Evolutionary conservation across 2,329 filamentous ascomycete genomes (phyloP).

Genomic region (Herpotrichia juniperi): DNA sequence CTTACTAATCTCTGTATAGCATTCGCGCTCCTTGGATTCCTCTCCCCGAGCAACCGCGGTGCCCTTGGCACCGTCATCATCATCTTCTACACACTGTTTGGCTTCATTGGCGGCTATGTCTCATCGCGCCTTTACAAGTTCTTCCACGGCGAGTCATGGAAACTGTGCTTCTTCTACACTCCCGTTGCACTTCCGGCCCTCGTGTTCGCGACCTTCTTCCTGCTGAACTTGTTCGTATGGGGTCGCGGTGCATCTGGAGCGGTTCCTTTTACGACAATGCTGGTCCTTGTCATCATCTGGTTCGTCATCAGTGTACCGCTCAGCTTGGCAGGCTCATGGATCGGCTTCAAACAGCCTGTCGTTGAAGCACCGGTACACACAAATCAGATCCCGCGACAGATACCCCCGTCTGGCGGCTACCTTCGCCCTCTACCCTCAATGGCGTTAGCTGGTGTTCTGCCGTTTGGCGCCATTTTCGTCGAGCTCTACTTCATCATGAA

Average conservation of each 20-base stretch:
- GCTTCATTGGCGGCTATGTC: slow-evolving; percentile 89
- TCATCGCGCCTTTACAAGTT: slow-evolving; percentile 94
- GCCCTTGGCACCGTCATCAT: slow-evolving; percentile 93
- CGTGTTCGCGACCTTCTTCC: slow-evolving; percentile 88
- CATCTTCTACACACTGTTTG: slow-evolving; percentile 89
- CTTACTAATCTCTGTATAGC: slow-evolving; percentile 44
- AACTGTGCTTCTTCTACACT: slow-evolving; percentile 87
- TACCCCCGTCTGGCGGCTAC: slow-evolving; percentile 83
- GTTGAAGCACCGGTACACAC: slow-evolving; percentile 85
- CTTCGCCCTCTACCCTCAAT: slow-evolving; percentile 87
- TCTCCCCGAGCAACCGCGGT: slow-evolving; percentile 94
- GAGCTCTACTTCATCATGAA: slow-evolving; percentile 99
- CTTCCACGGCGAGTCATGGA: slow-evolving; percentile 91
- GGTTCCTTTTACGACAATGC: slow-evolving; percentile 96
- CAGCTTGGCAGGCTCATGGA: slow-evolving; percentile 87
- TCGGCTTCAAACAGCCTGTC: slow-evolving; percentile 77
- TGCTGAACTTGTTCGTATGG: slow-evolving; percentile 96
- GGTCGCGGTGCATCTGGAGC: slow-evolving; percentile 89
- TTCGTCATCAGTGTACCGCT: slow-evolving; percentile 95
- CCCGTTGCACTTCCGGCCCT: slow-evolving; percentile 84
- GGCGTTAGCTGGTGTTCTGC: slow-evolving; percentile 88
- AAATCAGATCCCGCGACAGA: slow-evolving; percentile 97
- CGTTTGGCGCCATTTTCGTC: slow-evolving; percentile 96
- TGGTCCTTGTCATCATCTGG: slow-evolving; percentile 92
- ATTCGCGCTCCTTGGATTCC: slow-evolving; percentile 91